A percentile compares a stretch with the other conserved stretches of the same genome.
Evolutionary conservation across 345 rosid species (phyloP).

Genomic region (Salix viminalis): DNA sequence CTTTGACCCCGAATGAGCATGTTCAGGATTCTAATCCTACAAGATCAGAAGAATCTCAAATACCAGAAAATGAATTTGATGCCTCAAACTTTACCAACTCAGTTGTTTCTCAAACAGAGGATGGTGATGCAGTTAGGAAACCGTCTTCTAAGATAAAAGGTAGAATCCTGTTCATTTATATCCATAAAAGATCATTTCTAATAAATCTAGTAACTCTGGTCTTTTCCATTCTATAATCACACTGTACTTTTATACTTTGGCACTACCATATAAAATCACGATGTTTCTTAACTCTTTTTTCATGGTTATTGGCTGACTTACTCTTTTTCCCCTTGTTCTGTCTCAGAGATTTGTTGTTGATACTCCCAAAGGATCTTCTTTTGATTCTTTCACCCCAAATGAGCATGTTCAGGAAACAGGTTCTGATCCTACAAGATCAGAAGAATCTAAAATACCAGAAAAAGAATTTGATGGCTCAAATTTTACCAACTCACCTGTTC

Average conservation of each 20-base stretch:
- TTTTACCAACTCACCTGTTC: slow-evolving; percentile 13
- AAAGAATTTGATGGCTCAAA: slow-evolving; percentile 19
- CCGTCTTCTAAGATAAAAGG: slow-evolving; percentile 36
- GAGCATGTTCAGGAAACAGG: slow-evolving; percentile 22
- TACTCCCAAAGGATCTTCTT: slow-evolving; percentile 13
- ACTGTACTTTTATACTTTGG: background rate
- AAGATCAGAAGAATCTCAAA: slow-evolving; percentile 17
- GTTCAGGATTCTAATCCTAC: slow-evolving; percentile 19
- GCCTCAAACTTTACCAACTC: slow-evolving; percentile 22
- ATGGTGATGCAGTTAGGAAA: slow-evolving; percentile 5
- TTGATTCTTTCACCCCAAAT: slow-evolving; percentile 15
- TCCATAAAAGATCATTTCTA: background rate
- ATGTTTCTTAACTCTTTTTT: background rate
- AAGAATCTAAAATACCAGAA: slow-evolving; percentile 10
- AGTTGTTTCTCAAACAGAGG: slow-evolving; percentile 12
- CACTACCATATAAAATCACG: background rate
- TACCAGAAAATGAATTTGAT: slow-evolving; percentile 7
- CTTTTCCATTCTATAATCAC: background rate
- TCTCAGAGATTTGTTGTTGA: slow-evolving; percentile 16
- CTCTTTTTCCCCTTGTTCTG: background rate
- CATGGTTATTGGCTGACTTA: background rate
- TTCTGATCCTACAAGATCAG: slow-evolving; percentile 14
- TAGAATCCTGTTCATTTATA: slow-evolving; percentile 9
- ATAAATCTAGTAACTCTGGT: background rate
- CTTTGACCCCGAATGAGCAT: slow-evolving; percentile 21